Evolutionary conservation across 1,284 basidiomycete genomes (phyloP), one percentile per base, ranked within the genome.

Genomic region (Boletellus deceptivus): DNA sequence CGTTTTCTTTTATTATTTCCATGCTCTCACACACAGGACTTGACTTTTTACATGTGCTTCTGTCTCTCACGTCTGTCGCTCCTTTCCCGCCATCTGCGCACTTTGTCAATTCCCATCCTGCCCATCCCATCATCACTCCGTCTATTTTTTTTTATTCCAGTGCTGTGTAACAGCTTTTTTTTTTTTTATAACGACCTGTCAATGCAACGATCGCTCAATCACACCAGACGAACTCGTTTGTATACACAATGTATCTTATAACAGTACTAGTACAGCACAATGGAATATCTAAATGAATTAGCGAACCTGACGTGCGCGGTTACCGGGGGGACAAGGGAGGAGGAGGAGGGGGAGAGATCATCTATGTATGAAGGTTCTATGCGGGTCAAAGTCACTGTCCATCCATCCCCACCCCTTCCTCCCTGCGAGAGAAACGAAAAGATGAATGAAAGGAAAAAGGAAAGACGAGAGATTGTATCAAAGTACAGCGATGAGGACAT

Each of bases 321-420:
- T 34, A 41, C 24, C 33, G 33, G 18, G 20, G 20, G 31, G 22
- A 14, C 11, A 8, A 38, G 42, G 36, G 34, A 11, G 13, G 22
- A 29, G 27, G 10, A 9, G 10, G 29, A 13, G 29, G 29, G 29
- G 45, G 37, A 17, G 17, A 3, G 29, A 29, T 25, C 29, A 37
- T 63, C 64, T 61, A 65, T 34, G 20, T 24, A 43, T 37, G 35
- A 34, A 18, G 20, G 31, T 38, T 66, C 65, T 56, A 66, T 64
- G 49, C 37, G 38, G 51, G 39, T 62, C 57, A 44, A 48, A 55
- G 25, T 31, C 11, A 31, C 29, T 13, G 29, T 31, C 50, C 35
- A 53, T 61, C 61, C 65, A 22, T 3, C 29, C 13, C 29, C n/a
- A n/a, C n/a, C n/a, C 27, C 6, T 6, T 6, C 27, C 10, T 35